Percentiles rank a stretch among this genome's conserved stretches.
phyloP scores from a whole-genome alignment of 2,329 filamentous ascomycete genomes.

The Penicillium occitanis region DNA sequence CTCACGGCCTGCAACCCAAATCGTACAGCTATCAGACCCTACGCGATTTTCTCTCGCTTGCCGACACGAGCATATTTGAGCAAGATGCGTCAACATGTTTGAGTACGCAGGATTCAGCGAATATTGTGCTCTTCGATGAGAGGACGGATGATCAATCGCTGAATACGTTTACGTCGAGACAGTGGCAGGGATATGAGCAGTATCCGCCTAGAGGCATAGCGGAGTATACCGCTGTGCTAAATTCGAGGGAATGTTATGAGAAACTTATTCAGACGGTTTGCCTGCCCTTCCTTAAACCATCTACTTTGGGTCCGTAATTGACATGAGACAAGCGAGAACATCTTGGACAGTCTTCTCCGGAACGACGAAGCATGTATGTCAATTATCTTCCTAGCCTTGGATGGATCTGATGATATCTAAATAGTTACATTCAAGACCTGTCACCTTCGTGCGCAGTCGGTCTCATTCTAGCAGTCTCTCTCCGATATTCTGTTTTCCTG shows the following conservation, averaged over 20 bases:
- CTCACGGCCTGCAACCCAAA: background rate
- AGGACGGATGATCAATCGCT: constrained; percentile 1
- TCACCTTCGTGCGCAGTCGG: background rate
- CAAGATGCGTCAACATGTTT: background rate
- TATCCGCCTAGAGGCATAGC: background rate
- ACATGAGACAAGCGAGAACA: background rate
- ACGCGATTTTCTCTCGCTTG: background rate
- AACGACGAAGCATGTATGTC: constrained; percentile 12
- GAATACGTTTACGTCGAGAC: no score
- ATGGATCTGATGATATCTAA: no score
- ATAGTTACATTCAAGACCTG: constrained; percentile 10
- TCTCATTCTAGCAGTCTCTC: constrained; percentile 2
- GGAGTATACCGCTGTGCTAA: background rate
- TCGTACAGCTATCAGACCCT: constrained; percentile 5
- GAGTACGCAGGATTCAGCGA: background rate
- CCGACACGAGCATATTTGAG: background rate
- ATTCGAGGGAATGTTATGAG: background rate
- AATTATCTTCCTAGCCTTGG: no score
- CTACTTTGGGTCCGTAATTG: no score
- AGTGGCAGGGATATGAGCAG: background rate
- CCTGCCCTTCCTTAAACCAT: no score
- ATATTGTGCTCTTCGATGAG: background rate
- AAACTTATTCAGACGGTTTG: background rate
- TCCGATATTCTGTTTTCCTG: background rate
- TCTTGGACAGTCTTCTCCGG: background rate